phyloP scores from a whole-genome alignment of 768 basidiomycete genomes.

The Mycena polygramma region DNA sequence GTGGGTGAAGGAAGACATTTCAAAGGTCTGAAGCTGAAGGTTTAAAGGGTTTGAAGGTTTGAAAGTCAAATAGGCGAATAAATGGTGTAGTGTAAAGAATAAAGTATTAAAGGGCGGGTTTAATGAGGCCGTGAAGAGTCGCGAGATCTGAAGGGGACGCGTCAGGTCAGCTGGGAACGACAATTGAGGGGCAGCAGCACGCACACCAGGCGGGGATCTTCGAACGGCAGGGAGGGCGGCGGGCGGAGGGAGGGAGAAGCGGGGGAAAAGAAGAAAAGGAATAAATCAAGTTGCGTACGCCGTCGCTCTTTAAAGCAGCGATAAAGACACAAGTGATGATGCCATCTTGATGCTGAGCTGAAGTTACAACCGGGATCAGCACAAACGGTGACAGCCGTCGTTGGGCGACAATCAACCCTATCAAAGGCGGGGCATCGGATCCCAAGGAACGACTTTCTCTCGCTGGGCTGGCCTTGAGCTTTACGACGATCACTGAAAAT shows the following conservation, averaged over 20 bases:
- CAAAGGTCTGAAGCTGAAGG: neutral
- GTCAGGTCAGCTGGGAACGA: constrained; percentile 3
- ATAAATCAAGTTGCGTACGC: neutral
- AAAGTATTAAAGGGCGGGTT: constrained; percentile 33
- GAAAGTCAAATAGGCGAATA: constrained; percentile 11
- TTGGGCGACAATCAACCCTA: constrained; percentile 35
- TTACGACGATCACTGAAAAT: constrained; percentile 21
- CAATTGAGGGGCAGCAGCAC: neutral
- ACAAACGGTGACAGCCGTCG: constrained; percentile 24
- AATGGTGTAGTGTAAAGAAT: constrained; percentile 34
- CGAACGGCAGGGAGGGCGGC: constrained; percentile 29
- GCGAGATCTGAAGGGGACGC: constrained; percentile 31
- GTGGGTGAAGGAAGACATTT: constrained; percentile 36
- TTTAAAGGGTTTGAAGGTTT: constrained; percentile 7
- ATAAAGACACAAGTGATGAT: constrained; percentile 28
- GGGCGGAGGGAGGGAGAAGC: constrained; percentile 24
- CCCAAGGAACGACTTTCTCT: neutral
- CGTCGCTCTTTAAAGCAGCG: constrained; percentile 30
- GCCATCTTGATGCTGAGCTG: constrained; percentile 23
- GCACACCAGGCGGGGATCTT: constrained; percentile 38
- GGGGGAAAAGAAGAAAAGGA: constrained; percentile 25
- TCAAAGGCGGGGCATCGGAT: constrained; percentile 18
- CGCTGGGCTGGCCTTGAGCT: neutral
- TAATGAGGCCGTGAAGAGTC: constrained; percentile 40
- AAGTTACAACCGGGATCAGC: constrained; percentile 18